Evolutionary conservation across 2,329 filamentous ascomycete species (phyloP).

Genomic region (Volutella citrinella): DNA sequence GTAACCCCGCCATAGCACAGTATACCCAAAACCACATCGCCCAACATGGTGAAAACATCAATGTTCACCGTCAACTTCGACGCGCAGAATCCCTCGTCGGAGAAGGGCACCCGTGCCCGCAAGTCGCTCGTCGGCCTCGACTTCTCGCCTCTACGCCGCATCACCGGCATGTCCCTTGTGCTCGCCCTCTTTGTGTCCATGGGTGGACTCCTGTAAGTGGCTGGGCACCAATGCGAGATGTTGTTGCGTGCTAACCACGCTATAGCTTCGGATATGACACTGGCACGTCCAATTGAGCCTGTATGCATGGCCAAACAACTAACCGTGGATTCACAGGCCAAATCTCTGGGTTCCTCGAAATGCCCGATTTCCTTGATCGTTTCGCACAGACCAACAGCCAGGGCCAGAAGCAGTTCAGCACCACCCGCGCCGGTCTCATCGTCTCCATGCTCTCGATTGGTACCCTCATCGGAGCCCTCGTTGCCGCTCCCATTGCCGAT

Average conservation of each 20-base stretch:
- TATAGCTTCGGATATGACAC: conserved; percentile 46
- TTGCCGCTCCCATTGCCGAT: conserved; percentile 63
- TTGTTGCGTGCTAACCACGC: neutral
- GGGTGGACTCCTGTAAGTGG: conserved; percentile 41
- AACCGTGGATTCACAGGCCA: too few species aligned
- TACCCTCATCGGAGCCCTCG: conserved; percentile 57
- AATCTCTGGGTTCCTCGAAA: conserved; percentile 55
- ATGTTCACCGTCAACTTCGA: conserved; percentile 44
- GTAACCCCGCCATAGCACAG: too few species aligned
- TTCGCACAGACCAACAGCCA: conserved; percentile 43
- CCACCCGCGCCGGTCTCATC: conserved; percentile 56
- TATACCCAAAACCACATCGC: too few species aligned
- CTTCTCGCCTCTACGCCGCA: conserved; percentile 41
- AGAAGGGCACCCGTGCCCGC: conserved; percentile 30
- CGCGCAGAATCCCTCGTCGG: conserved; percentile 38
- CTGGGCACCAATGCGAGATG: too few species aligned
- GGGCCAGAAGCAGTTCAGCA: conserved; percentile 44
- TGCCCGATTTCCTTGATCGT: conserved; percentile 52
- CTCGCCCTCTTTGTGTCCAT: conserved; percentile 42
- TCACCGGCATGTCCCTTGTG: conserved; percentile 35
- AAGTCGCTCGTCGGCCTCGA: conserved; percentile 37
- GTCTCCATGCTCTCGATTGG: conserved; percentile 58
- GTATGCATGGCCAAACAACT: too few species aligned
- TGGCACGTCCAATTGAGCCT: too few species aligned
- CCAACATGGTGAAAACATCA: too few species aligned